Evolutionary conservation across 2,329 filamentous ascomycete genomes (phyloP).

Genomic region (Mycosphaerella sp.): DNA sequence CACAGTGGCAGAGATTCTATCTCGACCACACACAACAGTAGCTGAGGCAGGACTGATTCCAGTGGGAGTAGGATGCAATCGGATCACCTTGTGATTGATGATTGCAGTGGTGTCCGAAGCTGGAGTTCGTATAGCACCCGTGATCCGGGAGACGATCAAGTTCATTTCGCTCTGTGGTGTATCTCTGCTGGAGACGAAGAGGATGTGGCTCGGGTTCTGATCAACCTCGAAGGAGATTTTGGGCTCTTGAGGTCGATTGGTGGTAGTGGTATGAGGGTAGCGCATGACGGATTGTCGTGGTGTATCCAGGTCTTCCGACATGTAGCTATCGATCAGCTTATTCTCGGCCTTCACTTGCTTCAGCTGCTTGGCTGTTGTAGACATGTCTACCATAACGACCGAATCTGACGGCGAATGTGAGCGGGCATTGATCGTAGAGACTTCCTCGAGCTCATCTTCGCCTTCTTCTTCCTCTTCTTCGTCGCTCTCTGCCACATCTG

Average conservation of each 20-base stretch:
- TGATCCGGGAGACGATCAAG: conserved; percentile 15
- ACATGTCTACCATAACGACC: conserved; percentile 1
- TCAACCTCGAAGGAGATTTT: background rate
- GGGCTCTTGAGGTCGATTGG: background rate
- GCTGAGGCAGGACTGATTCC: conserved; percentile 13
- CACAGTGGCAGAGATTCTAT: conserved; percentile 16
- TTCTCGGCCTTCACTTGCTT: conserved; percentile 23
- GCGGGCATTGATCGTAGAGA: conserved; percentile 1
- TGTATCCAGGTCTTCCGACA: conserved; percentile 30
- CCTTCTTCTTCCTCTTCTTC: conserved; percentile 7
- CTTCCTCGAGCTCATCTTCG: conserved; percentile 16
- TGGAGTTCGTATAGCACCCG: conserved; percentile 8
- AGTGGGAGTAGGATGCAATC: conserved; percentile 18
- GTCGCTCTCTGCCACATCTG: conserved; percentile 14
- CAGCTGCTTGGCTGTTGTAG: conserved; percentile 12
- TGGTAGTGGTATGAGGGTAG: background rate
- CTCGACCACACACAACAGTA: conserved; percentile 14
- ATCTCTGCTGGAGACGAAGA: conserved; percentile 16
- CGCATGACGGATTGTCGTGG: conserved; percentile 28
- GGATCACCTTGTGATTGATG: conserved; percentile 10
- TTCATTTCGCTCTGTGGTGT: conserved; percentile 8
- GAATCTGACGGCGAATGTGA: background rate
- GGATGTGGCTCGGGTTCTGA: conserved; percentile 10
- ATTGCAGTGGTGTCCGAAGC: background rate
- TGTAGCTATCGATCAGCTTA: conserved; percentile 26